Conservation (phyloP, 352 stramenopile species). For the Globisporangium parvum region DNA sequence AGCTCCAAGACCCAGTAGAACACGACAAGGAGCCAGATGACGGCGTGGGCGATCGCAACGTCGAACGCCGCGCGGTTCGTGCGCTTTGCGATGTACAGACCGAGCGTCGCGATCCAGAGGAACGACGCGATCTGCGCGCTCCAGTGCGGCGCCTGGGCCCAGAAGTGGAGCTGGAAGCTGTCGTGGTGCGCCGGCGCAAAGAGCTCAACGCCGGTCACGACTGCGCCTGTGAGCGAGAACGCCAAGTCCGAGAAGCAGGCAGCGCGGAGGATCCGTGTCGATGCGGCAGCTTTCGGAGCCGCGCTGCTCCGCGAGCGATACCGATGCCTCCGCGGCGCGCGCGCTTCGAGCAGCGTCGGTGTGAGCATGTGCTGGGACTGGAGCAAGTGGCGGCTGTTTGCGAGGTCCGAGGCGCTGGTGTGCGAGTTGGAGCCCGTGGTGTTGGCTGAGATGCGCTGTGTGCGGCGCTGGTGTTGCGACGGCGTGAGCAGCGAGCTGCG, state of each 20-base stretch:
- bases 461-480: slow-evolving; percentile 7
- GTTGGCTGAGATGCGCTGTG: slow-evolving; percentile 5
- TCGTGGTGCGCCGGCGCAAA: slow-evolving; percentile 19
- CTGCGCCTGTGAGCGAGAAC: slow-evolving; percentile 56
- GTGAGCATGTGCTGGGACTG: slow-evolving; percentile 4
- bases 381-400: slow-evolving; percentile 15
- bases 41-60: slow-evolving; percentile 61
- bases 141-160: slow-evolving; percentile 64
- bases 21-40: slow-evolving; percentile 74
- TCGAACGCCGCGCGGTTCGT: slow-evolving; percentile 51
- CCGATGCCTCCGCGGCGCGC: slow-evolving; percentile 14
- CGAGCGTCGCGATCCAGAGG: slow-evolving; percentile 69
- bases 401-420: slow-evolving; percentile 24
- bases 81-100: slow-evolving; percentile 69
- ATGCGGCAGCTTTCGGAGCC: slow-evolving; percentile 34
- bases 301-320: slow-evolving; percentile 28
- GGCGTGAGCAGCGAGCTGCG: slow-evolving; percentile 5
- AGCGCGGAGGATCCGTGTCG: slow-evolving; percentile 58
- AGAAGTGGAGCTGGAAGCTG: slow-evolving; percentile 67
- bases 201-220: slow-evolving; percentile 51
- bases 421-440: slow-evolving; percentile 23
- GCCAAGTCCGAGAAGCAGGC: slow-evolving; percentile 66
- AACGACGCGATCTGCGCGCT: slow-evolving; percentile 74
- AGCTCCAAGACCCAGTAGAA: slow-evolving; percentile 76
- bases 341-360: slow-evolving; percentile 8